Evolutionary conservation across 2,329 filamentous ascomycete species (phyloP).

Genomic region (Colletotrichum musicola): DNA sequence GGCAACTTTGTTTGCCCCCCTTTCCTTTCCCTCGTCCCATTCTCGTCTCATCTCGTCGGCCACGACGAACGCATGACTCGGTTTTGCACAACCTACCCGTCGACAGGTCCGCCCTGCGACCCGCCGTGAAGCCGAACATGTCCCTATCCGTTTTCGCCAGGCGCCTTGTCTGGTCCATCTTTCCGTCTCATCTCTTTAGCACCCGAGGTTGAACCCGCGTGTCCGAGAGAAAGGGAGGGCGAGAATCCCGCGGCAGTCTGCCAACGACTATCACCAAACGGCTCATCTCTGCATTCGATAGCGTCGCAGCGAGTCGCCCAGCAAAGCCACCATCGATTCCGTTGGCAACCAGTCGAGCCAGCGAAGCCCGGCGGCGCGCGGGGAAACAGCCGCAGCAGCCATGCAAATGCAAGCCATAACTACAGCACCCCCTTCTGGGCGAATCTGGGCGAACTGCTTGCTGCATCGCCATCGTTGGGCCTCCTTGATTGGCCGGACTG

Average conservation of each 20-base stretch:
- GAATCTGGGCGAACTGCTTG: not conserved
- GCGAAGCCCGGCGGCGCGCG: too few relatives aligned
- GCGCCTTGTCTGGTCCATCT: too few relatives aligned
- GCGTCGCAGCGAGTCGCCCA: conserved; percentile 28
- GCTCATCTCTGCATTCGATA: not conserved
- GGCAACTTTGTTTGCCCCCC: too few relatives aligned
- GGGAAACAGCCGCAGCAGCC: too few relatives aligned
- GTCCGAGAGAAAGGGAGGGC: too few relatives aligned
- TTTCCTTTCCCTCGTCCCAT: not conserved
- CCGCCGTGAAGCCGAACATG: not conserved
- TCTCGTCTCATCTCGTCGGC: conserved; percentile 5
- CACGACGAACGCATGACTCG: not conserved
- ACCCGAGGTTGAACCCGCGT: too few relatives aligned
- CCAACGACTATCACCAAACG: not conserved
- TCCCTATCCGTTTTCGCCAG: too few relatives aligned
- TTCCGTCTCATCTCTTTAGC: too few relatives aligned
- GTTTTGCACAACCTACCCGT: conserved; percentile 15
- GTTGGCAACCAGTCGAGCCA: not conserved
- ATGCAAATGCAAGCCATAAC: not conserved
- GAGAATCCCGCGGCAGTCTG: too few relatives aligned
- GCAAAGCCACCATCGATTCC: conserved; percentile 22
- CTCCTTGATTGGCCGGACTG: not conserved
- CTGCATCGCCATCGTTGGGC: not conserved
- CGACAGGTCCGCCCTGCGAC: conserved; percentile 3
- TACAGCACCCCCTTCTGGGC: not conserved